phyloP scores from a whole-genome alignment of 352 stramenopile species.

The Phytophthora capsici region DNA sequence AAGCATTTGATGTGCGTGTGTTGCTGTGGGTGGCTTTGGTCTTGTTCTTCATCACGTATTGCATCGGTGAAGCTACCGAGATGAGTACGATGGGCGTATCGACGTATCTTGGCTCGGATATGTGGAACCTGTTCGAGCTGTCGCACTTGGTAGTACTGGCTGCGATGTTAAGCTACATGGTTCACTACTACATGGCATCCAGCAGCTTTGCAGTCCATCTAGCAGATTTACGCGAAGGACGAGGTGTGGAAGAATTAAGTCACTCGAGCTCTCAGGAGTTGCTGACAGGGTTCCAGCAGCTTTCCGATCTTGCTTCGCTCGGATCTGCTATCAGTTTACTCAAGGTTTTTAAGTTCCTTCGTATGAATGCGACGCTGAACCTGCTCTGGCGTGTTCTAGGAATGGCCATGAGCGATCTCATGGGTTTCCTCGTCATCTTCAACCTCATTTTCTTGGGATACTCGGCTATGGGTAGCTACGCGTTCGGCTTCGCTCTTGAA shows the following conservation, averaged over 20 bases:
- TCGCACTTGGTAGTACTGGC: constrained; percentile 73
- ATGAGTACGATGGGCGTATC: constrained; percentile 80
- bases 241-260: constrained; percentile 59
- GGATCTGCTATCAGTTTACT: constrained; percentile 81
- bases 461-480: constrained; percentile 84
- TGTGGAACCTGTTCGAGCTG: constrained; percentile 91
- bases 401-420: constrained; percentile 85
- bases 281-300: constrained; percentile 69
- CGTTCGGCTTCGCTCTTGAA: constrained; percentile 83
- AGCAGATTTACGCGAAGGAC: constrained; percentile 38
- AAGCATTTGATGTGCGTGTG: constrained; percentile 62
- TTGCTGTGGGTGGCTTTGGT: constrained; percentile 72
- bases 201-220: constrained; percentile 57
- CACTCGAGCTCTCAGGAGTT: constrained; percentile 71
- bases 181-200: constrained; percentile 73
- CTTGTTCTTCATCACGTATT: constrained; percentile 83
- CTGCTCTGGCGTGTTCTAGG: constrained; percentile 85
- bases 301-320: constrained; percentile 79
- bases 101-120: constrained; percentile 83
- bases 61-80: constrained; percentile 75
- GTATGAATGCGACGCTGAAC: constrained; percentile 91
- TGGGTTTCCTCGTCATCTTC: constrained; percentile 91
- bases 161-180: constrained; percentile 68
- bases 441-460: constrained; percentile 89
- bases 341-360: constrained; percentile 91